These are phyloP conservation scores for Sonneratia alba DNA, from an alignment of 345 rosid species.

Conservation along the genomic window DNA sequence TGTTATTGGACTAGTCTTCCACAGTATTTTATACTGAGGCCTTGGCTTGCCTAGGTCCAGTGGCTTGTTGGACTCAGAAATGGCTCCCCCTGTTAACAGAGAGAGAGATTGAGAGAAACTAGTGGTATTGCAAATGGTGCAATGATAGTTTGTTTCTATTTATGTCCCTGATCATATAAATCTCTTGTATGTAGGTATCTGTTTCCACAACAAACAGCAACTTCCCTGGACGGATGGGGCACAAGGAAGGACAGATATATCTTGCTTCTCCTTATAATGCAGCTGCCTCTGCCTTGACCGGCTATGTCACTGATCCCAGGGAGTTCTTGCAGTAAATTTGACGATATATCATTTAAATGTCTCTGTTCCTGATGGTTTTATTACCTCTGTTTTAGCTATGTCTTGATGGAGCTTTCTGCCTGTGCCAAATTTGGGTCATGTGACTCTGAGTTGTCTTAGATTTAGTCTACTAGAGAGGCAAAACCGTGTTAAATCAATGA, in stretches of 20 bases:
- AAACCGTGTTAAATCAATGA: too few relatives aligned
- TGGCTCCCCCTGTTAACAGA: neutral
- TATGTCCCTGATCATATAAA: neutral
- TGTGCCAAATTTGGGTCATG: too few relatives aligned
- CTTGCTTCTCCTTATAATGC: slow-evolving; percentile 93
- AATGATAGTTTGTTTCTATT: neutral
- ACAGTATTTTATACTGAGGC: neutral
- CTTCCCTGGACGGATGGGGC: slow-evolving; percentile 99
- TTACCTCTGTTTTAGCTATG: neutral
- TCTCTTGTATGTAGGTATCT: slow-evolving; percentile 37
- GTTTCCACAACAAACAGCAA: slow-evolving; percentile 84
- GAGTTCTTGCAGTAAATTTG: slow-evolving; percentile 66
- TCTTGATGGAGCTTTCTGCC: too few relatives aligned
- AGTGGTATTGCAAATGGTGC: neutral
- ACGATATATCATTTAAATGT: neutral
- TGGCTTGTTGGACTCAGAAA: neutral
- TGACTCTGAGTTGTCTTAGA: too few relatives aligned
- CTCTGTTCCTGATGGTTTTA: neutral
- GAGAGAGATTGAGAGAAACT: neutral
- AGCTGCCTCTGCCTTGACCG: slow-evolving; percentile 94
- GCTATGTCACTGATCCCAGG: slow-evolving; percentile 91
- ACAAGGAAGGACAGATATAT: slow-evolving; percentile 95
- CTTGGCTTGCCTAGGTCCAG: neutral
- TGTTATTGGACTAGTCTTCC: neutral
- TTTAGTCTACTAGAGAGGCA: too few relatives aligned